Evolutionary conservation across 768 basidiomycete species (phyloP), one percentile per base, ranked within the genome.

Genomic region (Dioszegia aurantiaca): DNA sequence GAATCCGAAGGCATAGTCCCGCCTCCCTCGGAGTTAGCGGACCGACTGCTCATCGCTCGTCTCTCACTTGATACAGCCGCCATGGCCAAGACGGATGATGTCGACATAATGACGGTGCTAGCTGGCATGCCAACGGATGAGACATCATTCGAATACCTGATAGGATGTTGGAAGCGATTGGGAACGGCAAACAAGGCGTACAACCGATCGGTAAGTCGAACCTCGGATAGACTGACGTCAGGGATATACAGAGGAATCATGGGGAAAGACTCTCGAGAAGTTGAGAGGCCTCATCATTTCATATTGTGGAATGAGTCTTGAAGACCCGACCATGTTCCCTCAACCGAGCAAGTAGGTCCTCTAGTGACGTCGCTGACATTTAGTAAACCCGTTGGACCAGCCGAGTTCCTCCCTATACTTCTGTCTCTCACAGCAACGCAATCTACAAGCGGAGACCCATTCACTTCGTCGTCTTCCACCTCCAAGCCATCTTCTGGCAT

Each of bases 311-410:
- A 81, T 97, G 46, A 87, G 83, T 23, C 79, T 99, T 10, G 90
- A 93, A 77, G 92, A 93, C 59, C 89, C 93, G 1, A 86, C 85
- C 37, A 93, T 97, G 87, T 98, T 99, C 65, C 88, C 90, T 46
- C 90, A 95, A 65, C 93, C 92, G 10, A 55, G 55, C 89, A 88
- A 40, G 48, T 51, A 37, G 21, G 48, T 39, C 14, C 9, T 21
- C 3, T 8, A 3, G 2, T 33, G 5, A 9, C 3, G 16, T 19
- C 10, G 21, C 48, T 37, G 23, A 40, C 10, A 14, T 24, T 8
- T 21, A 53, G 37, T 8, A 87, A 86, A 69, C 79, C 80, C 1
- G 77, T 88, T 49, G 94, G 94, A 12, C 80, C 89, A 1, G 78
- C 82, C 17, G 95, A 98, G 72, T 83, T 98, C 31, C 81, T 91